phyloP scores from a whole-genome alignment of 1,139 yeast species.

The Hanseniaspora uvarum region DNA sequence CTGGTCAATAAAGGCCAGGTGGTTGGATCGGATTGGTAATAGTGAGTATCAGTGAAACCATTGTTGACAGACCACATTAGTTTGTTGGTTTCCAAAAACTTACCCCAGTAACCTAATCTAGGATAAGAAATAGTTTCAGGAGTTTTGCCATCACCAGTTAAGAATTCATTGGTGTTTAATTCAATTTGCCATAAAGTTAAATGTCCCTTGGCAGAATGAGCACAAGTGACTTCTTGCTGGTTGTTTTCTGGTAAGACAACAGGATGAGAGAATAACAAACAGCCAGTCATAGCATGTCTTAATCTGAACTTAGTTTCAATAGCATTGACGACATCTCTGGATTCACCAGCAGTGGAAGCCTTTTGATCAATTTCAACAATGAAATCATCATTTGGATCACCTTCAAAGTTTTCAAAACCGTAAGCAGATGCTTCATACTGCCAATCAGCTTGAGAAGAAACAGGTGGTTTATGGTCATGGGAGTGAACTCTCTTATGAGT shows the following conservation, averaged over 20 bases:
- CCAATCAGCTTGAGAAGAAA: slow-evolving; percentile 77
- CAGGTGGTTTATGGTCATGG: slow-evolving; percentile 92
- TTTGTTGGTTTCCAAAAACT: slow-evolving; percentile 66
- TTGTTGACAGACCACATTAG: slow-evolving; percentile 88
- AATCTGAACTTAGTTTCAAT: slow-evolving; percentile 76
- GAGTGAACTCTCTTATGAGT: slow-evolving; percentile 83
- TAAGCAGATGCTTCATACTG: slow-evolving; percentile 89
- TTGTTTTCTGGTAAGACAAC: slow-evolving; percentile 92
- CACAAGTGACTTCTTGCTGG: slow-evolving; percentile 94
- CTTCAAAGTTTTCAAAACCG: slow-evolving; percentile 81
- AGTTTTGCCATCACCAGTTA: slow-evolving; percentile 19
- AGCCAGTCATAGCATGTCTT: slow-evolving; percentile 81
- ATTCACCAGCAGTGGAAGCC: slow-evolving; percentile 46
- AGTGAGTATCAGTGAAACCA: slow-evolving; percentile 74
- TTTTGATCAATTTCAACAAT: slow-evolving; percentile 71
- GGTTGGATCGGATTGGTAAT: slow-evolving; percentile 77
- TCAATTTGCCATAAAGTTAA: slow-evolving; percentile 85
- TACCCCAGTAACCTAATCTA: slow-evolving; percentile 52
- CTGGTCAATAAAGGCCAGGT: slow-evolving; percentile 84
- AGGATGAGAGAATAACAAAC: slow-evolving; percentile 77
- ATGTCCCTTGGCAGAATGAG: slow-evolving; percentile 64
- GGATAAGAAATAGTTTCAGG: slow-evolving; percentile 55
- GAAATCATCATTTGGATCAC: slow-evolving; percentile 95
- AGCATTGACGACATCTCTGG: slow-evolving; percentile 60
- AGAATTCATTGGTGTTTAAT: slow-evolving; percentile 47